Evolutionary conservation across 169 alveolate species (phyloP), one percentile per base, ranked within the genome.

Genomic region (Plasmodium falciparum): DNA sequence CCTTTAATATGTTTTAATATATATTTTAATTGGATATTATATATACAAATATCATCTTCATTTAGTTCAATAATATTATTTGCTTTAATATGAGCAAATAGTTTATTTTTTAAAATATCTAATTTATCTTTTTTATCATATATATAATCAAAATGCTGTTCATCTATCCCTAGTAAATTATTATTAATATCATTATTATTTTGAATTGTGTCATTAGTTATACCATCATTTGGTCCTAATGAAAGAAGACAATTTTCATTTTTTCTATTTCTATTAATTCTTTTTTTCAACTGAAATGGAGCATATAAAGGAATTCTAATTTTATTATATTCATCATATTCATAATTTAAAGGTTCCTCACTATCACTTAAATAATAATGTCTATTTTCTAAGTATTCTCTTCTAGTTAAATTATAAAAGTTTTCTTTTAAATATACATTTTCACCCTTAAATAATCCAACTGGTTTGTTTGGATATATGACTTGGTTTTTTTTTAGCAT

Each of bases 381-480:
- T 56, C 69, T 69, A 80, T 63, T 80, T 80, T 80, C 90, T 61
- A 80, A 29, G 15, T 15, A 80, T 49, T 80, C 90, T 15, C 90
- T 45, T 72, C 54, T 80, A 26, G 45, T 50, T 58, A 80, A 20
- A 62, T 80, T 69, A 33, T 80, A 80, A 20, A 80, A 29, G 29
- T 80, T 43, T 69, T 80, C 90, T 33, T 69, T 80, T 73, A 80
- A 29, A 49, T 80, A 80, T 1, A 80, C 90, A 69, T 80, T 80
- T 80, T 80, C 83, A 12, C 90, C 90, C 47, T 70, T 70, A 62
- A 80, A 80, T 43, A 80, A 61, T 9, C 90, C 90, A 43, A 80
- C 90, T 13, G 80, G 74, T 26, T 7, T 33, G 45, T 66, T 80
- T 26, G 90, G 90, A 58, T 80, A 69, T 33, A 80, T 80, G 47